Percentiles rank a stretch among this genome's conserved stretches.
Evolutionary conservation across 2,329 filamentous ascomycete species (phyloP).

Genomic region (Fusarium equiseti): DNA sequence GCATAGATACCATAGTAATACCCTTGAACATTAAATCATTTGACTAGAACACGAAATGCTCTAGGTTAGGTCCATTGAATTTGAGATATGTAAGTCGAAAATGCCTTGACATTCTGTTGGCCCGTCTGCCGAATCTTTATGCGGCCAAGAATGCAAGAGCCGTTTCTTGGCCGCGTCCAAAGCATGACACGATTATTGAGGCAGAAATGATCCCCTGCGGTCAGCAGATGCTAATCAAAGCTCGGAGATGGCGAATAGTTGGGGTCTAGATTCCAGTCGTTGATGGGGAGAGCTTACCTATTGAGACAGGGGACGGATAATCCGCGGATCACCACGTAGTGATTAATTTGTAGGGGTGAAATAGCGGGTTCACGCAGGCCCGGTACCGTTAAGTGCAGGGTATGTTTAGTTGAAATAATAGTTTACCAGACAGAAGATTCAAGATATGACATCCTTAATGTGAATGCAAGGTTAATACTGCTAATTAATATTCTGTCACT

Average conservation of each 20-base stretch:
- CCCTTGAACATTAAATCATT: neutral
- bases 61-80: constrained; percentile 1
- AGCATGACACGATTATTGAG: neutral
- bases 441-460: neutral
- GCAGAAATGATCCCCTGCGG: constrained; percentile 5
- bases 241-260: constrained; percentile 20
- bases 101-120: constrained; percentile 3
- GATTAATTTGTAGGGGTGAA: constrained; percentile 26
- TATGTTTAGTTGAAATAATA: constrained; percentile 1
- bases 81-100: neutral
- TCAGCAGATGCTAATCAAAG: constrained; percentile 18
- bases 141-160: constrained; percentile 14
- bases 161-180: neutral
- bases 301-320: constrained; percentile 33
- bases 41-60: neutral
- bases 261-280: constrained; percentile 34
- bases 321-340: constrained; percentile 18
- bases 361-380: neutral
- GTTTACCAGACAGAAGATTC: neutral
- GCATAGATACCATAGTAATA: constrained; percentile 24
- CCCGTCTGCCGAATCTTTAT: neutral
- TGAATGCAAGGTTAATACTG: neutral
- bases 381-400: constrained; percentile 1
- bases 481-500: neutral
- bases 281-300: constrained; percentile 22